Evolutionary conservation across 495 filamentous ascomycete genomes (phyloP).

Genomic region (Xylaria palmicola): DNA sequence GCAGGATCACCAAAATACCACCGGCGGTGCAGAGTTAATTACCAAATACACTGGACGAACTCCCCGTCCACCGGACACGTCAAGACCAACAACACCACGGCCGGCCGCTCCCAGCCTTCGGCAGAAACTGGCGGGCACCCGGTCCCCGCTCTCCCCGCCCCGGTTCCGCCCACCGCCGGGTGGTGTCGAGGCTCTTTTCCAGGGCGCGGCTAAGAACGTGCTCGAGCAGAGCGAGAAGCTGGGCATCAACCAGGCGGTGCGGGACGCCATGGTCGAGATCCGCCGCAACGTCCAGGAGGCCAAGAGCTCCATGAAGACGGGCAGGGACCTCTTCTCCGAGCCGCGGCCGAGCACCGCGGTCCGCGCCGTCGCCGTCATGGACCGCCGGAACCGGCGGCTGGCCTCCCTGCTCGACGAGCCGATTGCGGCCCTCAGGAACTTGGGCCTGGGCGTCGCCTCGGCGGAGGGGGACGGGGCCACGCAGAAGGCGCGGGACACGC

Average conservation of each 20-base stretch:
- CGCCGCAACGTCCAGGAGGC: constrained; percentile 48
- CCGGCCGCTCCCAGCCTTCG: constrained; percentile 19
- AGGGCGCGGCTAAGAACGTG: constrained; percentile 81
- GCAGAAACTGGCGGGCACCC: constrained; percentile 30
- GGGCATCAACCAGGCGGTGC: constrained; percentile 85
- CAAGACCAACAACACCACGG: constrained; percentile 32
- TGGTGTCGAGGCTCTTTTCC: constrained; percentile 73
- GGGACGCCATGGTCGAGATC: constrained; percentile 85
- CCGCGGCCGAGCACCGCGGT: constrained; percentile 17
- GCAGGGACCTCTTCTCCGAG: constrained; percentile 31
- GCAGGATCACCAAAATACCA: constrained; percentile 67
- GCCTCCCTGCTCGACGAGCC: constrained; percentile 71
- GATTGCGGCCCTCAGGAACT: constrained; percentile 62
- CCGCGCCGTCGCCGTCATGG: constrained; percentile 49
- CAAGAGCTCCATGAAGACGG: constrained; percentile 32
- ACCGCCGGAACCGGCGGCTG: constrained; percentile 70
- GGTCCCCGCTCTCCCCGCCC: constrained; percentile 56
- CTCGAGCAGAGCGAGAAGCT: constrained; percentile 80
- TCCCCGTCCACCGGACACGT: constrained; percentile 46
- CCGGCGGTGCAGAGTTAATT: constrained; percentile 73
- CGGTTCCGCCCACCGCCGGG: constrained; percentile 61
- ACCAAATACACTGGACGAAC: constrained; percentile 75
- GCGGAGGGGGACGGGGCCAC: constrained; percentile 36
- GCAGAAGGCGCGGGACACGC: constrained; percentile 39
- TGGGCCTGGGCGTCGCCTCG: constrained; percentile 28